These are phyloP conservation scores for Stellera chamaejasme DNA, from an alignment of 345 rosid genomes.

Conservation along the genomic window DNA sequence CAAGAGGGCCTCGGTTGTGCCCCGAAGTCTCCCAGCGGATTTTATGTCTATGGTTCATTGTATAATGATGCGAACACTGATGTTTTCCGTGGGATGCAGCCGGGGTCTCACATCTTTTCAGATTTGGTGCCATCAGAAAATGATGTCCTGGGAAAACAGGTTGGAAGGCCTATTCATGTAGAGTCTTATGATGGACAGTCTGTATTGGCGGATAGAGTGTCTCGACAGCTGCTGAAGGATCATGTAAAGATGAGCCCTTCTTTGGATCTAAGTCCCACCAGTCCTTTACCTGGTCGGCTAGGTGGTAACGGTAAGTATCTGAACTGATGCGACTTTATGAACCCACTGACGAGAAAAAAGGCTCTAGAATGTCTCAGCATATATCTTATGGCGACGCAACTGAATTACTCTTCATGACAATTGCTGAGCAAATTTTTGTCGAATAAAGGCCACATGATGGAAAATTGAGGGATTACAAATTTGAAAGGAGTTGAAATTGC, in stretches of 20 bases:
- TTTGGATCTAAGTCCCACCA: conserved; percentile 37
- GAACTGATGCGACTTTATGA: conserved; percentile 9
- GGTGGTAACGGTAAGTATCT: conserved; percentile 22
- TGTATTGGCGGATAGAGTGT: conserved; percentile 46
- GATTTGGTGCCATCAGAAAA: conserved; percentile 28
- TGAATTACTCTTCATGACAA: conserved; percentile 14
- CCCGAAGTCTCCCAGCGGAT: conserved; percentile 25
- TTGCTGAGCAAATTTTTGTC: conserved; percentile 12
- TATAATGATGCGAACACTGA: conserved; percentile 35
- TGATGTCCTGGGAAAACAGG: conserved; percentile 30
- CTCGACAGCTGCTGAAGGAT: conserved; percentile 47
- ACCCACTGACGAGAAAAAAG: conserved; percentile 5
- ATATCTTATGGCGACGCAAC: conserved; percentile 10
- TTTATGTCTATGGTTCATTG: conserved; percentile 25
- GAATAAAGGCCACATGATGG: conserved; percentile 12
- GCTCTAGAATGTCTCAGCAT: conserved; percentile 3
- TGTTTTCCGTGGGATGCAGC: conserved; percentile 37
- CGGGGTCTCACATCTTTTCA: conserved; percentile 32
- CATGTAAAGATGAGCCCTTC: conserved; percentile 28
- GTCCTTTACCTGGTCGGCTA: conserved; percentile 28
- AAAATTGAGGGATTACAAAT: conserved; percentile 16
- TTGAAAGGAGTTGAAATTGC: conserved; percentile 8
- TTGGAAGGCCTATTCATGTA: conserved; percentile 26
- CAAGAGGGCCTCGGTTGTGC: conserved; percentile 40
- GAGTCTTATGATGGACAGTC: conserved; percentile 39